Conservation (phyloP, 1,284 basidiomycete species). For the Naganishia sp. region DNA sequence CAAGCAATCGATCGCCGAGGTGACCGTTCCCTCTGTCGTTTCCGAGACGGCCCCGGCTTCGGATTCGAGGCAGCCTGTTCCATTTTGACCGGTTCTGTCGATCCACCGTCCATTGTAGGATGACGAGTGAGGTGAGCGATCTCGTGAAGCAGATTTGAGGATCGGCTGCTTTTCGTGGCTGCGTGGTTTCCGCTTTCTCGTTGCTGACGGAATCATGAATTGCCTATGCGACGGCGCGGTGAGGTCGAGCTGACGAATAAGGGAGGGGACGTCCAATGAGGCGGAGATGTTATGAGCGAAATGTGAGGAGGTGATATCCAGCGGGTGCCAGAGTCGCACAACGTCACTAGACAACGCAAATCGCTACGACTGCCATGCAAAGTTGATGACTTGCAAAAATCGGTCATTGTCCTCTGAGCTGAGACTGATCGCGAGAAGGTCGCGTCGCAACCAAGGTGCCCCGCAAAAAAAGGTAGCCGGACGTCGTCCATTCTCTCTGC, state of each 20-base stretch:
- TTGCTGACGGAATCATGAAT: conserved; percentile 11
- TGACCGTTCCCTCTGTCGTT: conserved; percentile 20
- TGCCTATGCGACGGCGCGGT: not conserved
- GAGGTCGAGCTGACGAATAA: not conserved
- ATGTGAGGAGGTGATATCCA: not conserved
- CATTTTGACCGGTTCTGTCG: not conserved
- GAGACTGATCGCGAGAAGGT: not conserved
- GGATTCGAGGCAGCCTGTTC: not conserved
- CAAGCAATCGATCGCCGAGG: conserved; percentile 22
- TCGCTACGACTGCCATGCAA: not conserved
- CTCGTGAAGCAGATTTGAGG: no score
- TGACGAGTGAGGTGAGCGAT: no score
- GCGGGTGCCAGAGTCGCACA: not conserved
- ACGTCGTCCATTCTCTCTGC: not conserved
- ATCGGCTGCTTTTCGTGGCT: no score
- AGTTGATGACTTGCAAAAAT: conserved; percentile 10
- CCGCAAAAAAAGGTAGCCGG: conserved; percentile 18
- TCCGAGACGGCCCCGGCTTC: conserved; percentile 9
- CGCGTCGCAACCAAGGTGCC: not conserved
- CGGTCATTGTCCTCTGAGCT: not conserved
- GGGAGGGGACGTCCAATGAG: not conserved
- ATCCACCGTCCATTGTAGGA: not conserved
- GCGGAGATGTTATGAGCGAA: not conserved
- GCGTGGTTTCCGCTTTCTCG: conserved; percentile 2
- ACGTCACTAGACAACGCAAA: not conserved